Base-by-base conservation (phyloP, 2,329 filamentous ascomycete genomes). In the Geosmithia putterillii region DNA sequence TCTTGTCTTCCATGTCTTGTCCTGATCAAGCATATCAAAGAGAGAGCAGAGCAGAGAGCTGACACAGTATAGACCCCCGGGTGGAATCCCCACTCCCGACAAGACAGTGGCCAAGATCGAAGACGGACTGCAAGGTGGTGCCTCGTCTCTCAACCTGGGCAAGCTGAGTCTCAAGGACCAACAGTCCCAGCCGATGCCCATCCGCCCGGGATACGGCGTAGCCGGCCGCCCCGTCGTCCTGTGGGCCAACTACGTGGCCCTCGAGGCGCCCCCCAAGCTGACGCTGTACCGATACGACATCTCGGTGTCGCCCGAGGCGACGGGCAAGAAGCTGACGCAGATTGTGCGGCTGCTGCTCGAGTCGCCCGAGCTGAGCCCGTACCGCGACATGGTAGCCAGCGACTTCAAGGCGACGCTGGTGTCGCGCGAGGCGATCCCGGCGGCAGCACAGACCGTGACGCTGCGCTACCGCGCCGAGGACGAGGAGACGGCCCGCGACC, bases 391-490 rank as follows among this genome's bases (percentile, higher is more conserved):
- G 41, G 44, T 63, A 4, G 57, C 57, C 14, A 59, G 57, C 2
- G 61, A 63, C 43, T 63, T 62, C 48, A 54, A 47, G 44, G 54
- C 56, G 1, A 60, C 53, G 1, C 44, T 64, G 1, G 49, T 65
- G 23, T 51, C 58, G 6, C 52, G 50, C 2, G 44, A 35, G 10
- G 46, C 51, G 20, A 42, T 63, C 7, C 40, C 45, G 7, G 9
- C 3, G 3, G 12, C 40, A 10, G 42, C 48, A 8, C 42, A 47
- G 7, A 41, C 40, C 14, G 34, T 52, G 20, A 15, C 39, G 10
- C 20, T 54, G 6, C 22, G 15, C 2, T 64, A 62, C 46, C 54
- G 54, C 2, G 25, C 43, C 2, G 60, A 63, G 39, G 48, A 46
- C 3, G 54, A 61, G 41, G 54, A 59, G 12, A 52, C 55, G 3